A percentile compares a stretch with the other conserved stretches of the same genome.
These are phyloP conservation scores for Rubia yunnanensis DNA, from an alignment of 257 asterid species.

Conservation along the genomic window DNA sequence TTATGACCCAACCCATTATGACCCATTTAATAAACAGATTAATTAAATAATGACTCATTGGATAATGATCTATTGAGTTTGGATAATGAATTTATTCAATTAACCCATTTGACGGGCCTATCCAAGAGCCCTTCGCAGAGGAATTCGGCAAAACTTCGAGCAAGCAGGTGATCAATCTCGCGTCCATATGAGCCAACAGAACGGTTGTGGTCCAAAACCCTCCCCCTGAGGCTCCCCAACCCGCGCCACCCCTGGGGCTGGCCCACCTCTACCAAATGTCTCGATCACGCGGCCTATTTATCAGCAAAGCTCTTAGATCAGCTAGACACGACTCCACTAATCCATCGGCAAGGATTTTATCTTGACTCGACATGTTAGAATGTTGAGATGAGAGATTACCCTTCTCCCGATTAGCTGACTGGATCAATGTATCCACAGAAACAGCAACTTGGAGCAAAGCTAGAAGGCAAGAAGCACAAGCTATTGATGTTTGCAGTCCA, in stretches of 20 bases:
- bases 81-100: too few relatives aligned
- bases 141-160: conserved; percentile 33
- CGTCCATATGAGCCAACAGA: conserved; percentile 62
- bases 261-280: conserved; percentile 85
- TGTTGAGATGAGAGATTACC: conserved; percentile 23
- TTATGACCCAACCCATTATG: too few relatives aligned
- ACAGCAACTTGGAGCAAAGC: conserved; percentile 53
- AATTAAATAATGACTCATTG: too few relatives aligned
- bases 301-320: conserved; percentile 38
- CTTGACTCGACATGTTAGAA: conserved; percentile 34
- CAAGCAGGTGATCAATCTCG: conserved; percentile 46
- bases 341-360: conserved; percentile 59
- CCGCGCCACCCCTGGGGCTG: conserved; percentile 95
- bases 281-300: conserved; percentile 44
- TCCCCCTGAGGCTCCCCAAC: conserved; percentile 95
- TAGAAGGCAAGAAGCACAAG: conserved; percentile 75
- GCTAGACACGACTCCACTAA: conserved; percentile 37
- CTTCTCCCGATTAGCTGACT: conserved; percentile 42
- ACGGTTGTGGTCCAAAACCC: conserved; percentile 77
- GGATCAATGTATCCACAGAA: conserved; percentile 60
- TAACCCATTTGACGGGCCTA: too few relatives aligned
- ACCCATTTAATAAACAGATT: too few relatives aligned
- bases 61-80: too few relatives aligned
- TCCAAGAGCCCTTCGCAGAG: conserved; percentile 17
- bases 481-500: conserved; percentile 45